These are phyloP conservation scores for Dactylellina cionopaga DNA, from an alignment of 2,329 filamentous ascomycete species.

Conservation along the genomic window DNA sequence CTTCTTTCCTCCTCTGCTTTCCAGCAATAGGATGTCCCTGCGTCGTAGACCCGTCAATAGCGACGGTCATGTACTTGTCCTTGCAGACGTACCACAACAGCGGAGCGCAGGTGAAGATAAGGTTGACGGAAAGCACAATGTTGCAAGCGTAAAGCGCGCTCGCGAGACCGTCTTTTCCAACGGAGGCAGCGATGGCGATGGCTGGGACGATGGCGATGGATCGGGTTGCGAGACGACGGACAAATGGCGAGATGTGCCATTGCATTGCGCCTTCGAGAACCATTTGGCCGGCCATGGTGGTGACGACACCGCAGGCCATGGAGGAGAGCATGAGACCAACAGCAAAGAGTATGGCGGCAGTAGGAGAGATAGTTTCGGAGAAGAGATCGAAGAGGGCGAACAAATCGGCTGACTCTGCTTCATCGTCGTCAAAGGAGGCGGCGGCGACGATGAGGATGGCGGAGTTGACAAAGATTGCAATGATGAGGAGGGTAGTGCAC, in stretches of 20 bases:
- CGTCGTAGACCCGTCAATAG: conserved; percentile 34
- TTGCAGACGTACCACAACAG: conserved; percentile 58
- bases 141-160: conserved; percentile 58
- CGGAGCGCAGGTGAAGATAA: conserved; percentile 58
- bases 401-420: conserved; percentile 46
- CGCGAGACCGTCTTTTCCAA: conserved; percentile 57
- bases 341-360: conserved; percentile 54
- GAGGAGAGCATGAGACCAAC: conserved; percentile 54
- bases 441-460: conserved; percentile 61
- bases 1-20: conserved; percentile 21
- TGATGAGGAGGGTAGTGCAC: conserved; percentile 61
- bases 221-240: conserved; percentile 58
- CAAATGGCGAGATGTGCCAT: conserved; percentile 57
- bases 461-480: conserved; percentile 62
- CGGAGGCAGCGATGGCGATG: conserved; percentile 58
- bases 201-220: conserved; percentile 58
- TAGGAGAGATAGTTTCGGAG: conserved; percentile 50
- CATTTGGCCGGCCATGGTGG: conserved; percentile 55
- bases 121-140: conserved; percentile 57
- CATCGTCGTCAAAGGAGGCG: conserved; percentile 55
- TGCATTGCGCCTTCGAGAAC: conserved; percentile 58
- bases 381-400: conserved; percentile 53
- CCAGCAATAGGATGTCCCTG: conserved; percentile 26
- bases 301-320: conserved; percentile 48
- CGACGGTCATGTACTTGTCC: conserved; percentile 57